A percentile compares a stretch with the other conserved stretches of the same genome.
Conservation (phyloP, 1,139 yeast genomes). For the Geotrichum phurueaensis region DNA sequence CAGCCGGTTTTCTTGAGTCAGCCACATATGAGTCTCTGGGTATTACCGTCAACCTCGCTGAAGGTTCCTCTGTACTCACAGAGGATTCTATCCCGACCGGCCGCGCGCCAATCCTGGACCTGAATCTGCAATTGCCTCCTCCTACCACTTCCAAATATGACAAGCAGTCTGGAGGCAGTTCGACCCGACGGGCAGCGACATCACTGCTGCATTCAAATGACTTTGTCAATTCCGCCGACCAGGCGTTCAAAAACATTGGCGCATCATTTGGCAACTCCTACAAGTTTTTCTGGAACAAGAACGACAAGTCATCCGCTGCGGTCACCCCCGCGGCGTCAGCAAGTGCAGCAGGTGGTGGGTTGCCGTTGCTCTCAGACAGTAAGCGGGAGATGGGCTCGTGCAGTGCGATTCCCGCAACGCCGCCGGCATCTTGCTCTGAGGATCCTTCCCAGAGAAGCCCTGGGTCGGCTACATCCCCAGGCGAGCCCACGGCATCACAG, state of each 20-base stretch:
- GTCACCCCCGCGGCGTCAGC: not conserved
- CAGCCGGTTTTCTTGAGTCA: slow-evolving; percentile 48
- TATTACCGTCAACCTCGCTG: slow-evolving; percentile 16
- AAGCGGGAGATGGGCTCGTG: slow-evolving; percentile 7
- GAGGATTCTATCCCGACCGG: slow-evolving; percentile 2
- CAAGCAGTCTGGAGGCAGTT: not conserved
- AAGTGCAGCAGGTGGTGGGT: not conserved
- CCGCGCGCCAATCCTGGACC: slow-evolving; percentile 8
- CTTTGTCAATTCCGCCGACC: slow-evolving; percentile 31
- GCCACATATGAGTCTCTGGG: slow-evolving; percentile 41
- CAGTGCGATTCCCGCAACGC: slow-evolving; percentile 13
- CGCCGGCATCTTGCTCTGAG: not conserved
- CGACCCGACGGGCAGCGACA: slow-evolving; percentile 8
- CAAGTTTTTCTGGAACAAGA: slow-evolving; percentile 32
- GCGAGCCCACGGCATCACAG: not conserved
- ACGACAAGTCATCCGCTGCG: slow-evolving; percentile 16
- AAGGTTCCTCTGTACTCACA: not conserved
- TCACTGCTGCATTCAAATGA: slow-evolving; percentile 25
- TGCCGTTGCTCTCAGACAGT: slow-evolving; percentile 7
- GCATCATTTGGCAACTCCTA: slow-evolving; percentile 33
- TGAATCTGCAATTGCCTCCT: slow-evolving; percentile 2
- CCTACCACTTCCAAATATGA: not conserved
- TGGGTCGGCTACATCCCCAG: not conserved
- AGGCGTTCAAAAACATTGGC: slow-evolving; percentile 31
- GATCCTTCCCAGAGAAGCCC: not conserved